A percentile compares a stretch with the other conserved stretches of the same genome.
Conservation (phyloP, 805 yeast species). For the Pichia cephalocereana region DNA sequence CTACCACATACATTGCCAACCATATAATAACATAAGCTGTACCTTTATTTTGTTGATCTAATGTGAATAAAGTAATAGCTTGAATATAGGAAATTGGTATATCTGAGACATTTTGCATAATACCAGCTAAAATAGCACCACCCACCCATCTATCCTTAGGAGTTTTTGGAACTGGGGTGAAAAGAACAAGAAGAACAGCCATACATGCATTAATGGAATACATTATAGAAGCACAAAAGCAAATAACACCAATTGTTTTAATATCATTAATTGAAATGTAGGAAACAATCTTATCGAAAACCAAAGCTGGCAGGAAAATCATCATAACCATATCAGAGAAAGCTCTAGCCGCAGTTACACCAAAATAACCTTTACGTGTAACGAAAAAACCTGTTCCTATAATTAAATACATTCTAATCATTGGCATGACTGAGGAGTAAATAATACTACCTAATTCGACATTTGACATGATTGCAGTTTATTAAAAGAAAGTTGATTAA, state of each 20-base stretch:
- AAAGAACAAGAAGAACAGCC: constrained; percentile 28
- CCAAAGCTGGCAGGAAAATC: constrained; percentile 56
- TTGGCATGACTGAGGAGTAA: no score
- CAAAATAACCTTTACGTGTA: constrained; percentile 48
- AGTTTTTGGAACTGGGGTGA: constrained; percentile 42
- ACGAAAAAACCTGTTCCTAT: constrained; percentile 56
- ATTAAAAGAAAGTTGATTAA: no score
- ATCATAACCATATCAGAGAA: constrained; percentile 56
- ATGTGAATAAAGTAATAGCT: constrained; percentile 41
- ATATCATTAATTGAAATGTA: constrained; percentile 57
- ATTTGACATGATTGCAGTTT: no score
- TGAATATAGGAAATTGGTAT: constrained; percentile 71
- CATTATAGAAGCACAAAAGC: constrained; percentile 35
- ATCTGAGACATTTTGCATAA: constrained; percentile 68
- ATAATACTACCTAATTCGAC: no score
- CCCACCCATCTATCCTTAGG: constrained; percentile 46
- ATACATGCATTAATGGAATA: constrained; percentile 41
- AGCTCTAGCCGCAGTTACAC: constrained; percentile 54
- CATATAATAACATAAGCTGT: constrained; percentile 49
- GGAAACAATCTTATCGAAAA: constrained; percentile 53
- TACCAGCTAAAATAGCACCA: constrained; percentile 59
- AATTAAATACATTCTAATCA: constrained; percentile 60
- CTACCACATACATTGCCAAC: constrained; percentile 42
- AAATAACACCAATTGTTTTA: constrained; percentile 56
- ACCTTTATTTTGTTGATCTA: constrained; percentile 29